Base-by-base conservation (phyloP, 2,329 filamentous ascomycete genomes). In the Neonectria punicea region DNA sequence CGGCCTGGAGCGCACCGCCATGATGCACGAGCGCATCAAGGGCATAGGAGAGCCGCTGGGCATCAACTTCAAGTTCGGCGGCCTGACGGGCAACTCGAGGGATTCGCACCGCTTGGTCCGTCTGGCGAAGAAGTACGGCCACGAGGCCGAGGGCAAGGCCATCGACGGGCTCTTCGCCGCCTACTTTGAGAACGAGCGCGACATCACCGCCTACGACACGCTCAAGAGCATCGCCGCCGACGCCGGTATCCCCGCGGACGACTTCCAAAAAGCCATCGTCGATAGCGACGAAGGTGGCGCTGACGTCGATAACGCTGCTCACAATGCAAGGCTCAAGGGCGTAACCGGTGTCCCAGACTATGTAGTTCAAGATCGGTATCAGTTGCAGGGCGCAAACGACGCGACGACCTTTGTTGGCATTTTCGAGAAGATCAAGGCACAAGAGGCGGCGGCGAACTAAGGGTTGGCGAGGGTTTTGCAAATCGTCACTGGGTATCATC, bases 311-410 rank as follows among this genome's bases (percentile, higher is more conserved):
- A 63, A 70, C 47, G 71, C 75, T 3, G 75, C 74, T 9, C 59
- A 61, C 11, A 66, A 65, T 51, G 78, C 79, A 3, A 73, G 74
- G 50, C 62, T 61, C 30, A 67, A 68, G 1, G 79, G 77, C 34
- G 78, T 94, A 59, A 83, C 80, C 43, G 92, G 91, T 0, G 92
- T 94, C 64, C 92, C 92, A 13, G 88, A 92, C 73, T 93, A 92
- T 76, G 88, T 88, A 5, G 85, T 96, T 61, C 91, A 94, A 75
- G 88, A 85, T 2, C 80, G 81, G 69, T 93, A 87, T 77, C 84
- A 88, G 67, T 81, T 94, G 22, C 87, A 88, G 14, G 92, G 93
- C 2, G 91, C 90, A 43, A 89, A 93, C 79, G 87, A 90, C 62
- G 84, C 88, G 1, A 82, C 82, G 57, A 85, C 87, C 1, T 93